Percentiles rank a stretch among this genome's conserved stretches.
phyloP scores from a whole-genome alignment of 805 yeast genomes.

The Ogataea pignaliae region DNA sequence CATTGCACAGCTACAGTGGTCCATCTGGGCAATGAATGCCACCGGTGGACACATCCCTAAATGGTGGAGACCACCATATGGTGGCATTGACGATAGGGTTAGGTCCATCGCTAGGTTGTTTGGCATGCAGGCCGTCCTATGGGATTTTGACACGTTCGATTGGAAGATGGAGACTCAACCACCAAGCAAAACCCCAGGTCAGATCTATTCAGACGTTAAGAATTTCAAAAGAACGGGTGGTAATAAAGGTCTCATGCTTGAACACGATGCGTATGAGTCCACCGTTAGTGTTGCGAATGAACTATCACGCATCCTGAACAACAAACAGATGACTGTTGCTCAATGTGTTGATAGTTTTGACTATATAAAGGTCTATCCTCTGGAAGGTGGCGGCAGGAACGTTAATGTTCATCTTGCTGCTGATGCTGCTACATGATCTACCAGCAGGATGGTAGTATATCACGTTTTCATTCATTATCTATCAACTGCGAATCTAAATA shows the following conservation, averaged over 20 bases:
- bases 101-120: slow-evolving; percentile 74
- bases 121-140: slow-evolving; percentile 81
- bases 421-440: too few relatives aligned
- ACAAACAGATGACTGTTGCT: slow-evolving; percentile 69
- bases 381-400: neutral
- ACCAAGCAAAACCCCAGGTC: slow-evolving; percentile 39
- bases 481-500: too few relatives aligned
- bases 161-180: slow-evolving; percentile 67
- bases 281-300: slow-evolving; percentile 70
- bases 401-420: too few relatives aligned
- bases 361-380: slow-evolving; percentile 38
- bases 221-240: slow-evolving; percentile 41
- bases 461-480: too few relatives aligned
- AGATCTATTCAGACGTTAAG: slow-evolving; percentile 52
- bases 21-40: slow-evolving; percentile 97
- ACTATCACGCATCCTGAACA: slow-evolving; percentile 50
- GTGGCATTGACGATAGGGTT: slow-evolving; percentile 86
- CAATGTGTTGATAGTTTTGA: slow-evolving; percentile 68
- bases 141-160: slow-evolving; percentile 91
- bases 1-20: slow-evolving; percentile 90
- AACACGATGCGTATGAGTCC: slow-evolving; percentile 69
- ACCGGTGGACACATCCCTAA: slow-evolving; percentile 83
- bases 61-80: slow-evolving; percentile 96
- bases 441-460: too few relatives aligned
- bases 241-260: slow-evolving; percentile 66